These are phyloP conservation scores for Geranomyces variabilis DNA, from an alignment of 192 early-diverging fungal genomes.

Conservation along the genomic window DNA sequence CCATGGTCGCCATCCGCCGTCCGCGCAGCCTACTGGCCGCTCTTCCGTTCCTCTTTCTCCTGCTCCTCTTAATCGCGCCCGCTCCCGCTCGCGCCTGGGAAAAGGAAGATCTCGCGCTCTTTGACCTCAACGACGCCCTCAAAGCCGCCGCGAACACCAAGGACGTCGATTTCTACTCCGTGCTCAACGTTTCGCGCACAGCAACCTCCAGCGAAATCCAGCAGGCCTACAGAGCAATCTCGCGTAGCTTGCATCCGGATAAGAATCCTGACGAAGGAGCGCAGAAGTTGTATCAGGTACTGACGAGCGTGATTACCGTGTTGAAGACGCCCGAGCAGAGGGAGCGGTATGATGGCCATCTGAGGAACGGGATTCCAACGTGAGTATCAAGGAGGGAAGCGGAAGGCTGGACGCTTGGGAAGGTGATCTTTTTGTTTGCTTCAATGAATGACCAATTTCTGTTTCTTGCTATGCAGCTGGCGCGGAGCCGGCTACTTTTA, in stretches of 20 bases:
- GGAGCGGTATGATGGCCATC: constrained; percentile 52
- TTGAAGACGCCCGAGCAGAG: constrained; percentile 46
- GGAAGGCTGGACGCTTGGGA: constrained; percentile 9
- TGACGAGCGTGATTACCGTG: constrained; percentile 47
- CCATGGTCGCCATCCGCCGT: too few species aligned
- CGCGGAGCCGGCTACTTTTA: constrained; percentile 35
- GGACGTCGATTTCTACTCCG: constrained; percentile 28
- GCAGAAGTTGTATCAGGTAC: constrained; percentile 39
- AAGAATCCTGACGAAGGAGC: constrained; percentile 49
- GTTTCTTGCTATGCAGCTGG: background rate
- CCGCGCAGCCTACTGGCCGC: too few species aligned
- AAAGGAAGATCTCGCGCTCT: constrained; percentile 47
- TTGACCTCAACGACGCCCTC: constrained; percentile 41
- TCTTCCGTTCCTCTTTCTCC: background rate
- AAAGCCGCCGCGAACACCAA: background rate
- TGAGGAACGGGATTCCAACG: constrained; percentile 48
- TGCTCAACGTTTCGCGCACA: constrained; percentile 18
- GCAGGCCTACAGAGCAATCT: constrained; percentile 50
- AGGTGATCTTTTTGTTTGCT: background rate
- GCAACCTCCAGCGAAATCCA: constrained; percentile 43
- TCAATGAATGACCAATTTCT: background rate
- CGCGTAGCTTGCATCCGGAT: constrained; percentile 51
- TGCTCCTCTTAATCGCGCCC: constrained; percentile 14
- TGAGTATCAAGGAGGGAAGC: constrained; percentile 44
- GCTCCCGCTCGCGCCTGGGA: constrained; percentile 40